Evolutionary conservation across 2,329 filamentous ascomycete species (phyloP).

Genomic region (Aspergillus viridinutans): DNA sequence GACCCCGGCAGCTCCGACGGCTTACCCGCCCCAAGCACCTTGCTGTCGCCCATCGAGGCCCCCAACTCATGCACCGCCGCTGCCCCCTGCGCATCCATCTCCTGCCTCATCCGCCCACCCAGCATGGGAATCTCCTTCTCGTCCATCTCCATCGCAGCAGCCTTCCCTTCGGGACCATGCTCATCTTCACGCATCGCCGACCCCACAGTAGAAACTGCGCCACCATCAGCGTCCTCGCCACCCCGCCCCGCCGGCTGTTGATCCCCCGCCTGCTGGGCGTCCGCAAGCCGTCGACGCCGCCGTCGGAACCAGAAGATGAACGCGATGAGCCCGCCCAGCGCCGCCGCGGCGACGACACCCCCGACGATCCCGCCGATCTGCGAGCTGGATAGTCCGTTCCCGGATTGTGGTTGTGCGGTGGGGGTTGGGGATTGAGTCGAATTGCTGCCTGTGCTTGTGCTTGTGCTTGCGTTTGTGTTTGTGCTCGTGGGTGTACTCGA

Average conservation of each 20-base stretch:
- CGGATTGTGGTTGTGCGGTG: too few relatives aligned
- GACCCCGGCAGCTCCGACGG: neutral
- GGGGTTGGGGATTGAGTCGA: too few relatives aligned
- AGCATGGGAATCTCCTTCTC: constrained; percentile 6
- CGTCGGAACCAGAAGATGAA: constrained; percentile 3
- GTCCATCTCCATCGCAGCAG: neutral
- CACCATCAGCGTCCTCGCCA: neutral
- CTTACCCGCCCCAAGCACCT: neutral
- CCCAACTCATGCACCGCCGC: constrained; percentile 10
- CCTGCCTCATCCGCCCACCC: constrained; percentile 7
- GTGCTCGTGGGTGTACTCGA: too few relatives aligned
- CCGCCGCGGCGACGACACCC: constrained; percentile 6
- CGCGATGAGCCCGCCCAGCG: constrained; percentile 1
- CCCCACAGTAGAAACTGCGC: too few relatives aligned
- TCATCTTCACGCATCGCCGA: too few relatives aligned
- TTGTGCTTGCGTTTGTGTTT: too few relatives aligned
- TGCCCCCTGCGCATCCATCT: constrained; percentile 8
- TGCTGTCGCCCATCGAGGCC: neutral
- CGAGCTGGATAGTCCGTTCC: too few relatives aligned
- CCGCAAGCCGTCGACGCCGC: neutral
- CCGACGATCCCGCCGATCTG: constrained; percentile 10
- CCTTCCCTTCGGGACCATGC: neutral
- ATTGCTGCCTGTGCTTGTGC: too few relatives aligned
- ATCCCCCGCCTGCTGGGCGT: neutral
- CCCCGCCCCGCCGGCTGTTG: neutral